Conservation (phyloP, 2,329 filamentous ascomycete species). For the Leptosphaerulina australis region DNA sequence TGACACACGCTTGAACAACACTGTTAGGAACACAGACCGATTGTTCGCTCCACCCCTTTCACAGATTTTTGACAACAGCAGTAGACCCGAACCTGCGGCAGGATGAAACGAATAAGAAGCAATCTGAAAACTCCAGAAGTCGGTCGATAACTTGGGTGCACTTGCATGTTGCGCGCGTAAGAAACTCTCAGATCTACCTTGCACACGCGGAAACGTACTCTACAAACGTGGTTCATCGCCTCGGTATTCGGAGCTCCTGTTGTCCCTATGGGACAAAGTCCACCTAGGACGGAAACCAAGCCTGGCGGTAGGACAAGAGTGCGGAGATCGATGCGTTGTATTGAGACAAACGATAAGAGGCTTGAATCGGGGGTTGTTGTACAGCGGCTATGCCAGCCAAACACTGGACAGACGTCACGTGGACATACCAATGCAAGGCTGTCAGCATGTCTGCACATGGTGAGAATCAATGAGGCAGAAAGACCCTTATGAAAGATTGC, state of each 20-base stretch:
- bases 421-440: not conserved
- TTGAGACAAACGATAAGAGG: slow-evolving; percentile 5
- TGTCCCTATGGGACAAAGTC: not conserved
- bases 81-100: slow-evolving; percentile 1
- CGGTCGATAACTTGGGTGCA: not conserved
- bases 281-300: not conserved
- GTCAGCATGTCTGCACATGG: not conserved
- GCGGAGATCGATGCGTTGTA: not conserved
- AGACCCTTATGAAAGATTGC: not conserved
- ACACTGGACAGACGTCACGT: slow-evolving; percentile 5
- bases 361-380: not conserved
- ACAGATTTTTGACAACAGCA: slow-evolving; percentile 4
- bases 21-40: slow-evolving; percentile 10
- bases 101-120: not conserved
- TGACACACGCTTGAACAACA: slow-evolving; percentile 15
- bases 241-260: not conserved
- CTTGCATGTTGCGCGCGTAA: not conserved
- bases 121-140: not conserved
- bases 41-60: slow-evolving; percentile 4
- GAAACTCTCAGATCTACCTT: not conserved
- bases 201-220: not conserved
- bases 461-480: not conserved
- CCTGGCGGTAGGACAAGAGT: not conserved
- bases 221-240: not conserved
- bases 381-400: not conserved